Conservation (phyloP, 257 asterid species). For the Przewalskia tangutica region DNA sequence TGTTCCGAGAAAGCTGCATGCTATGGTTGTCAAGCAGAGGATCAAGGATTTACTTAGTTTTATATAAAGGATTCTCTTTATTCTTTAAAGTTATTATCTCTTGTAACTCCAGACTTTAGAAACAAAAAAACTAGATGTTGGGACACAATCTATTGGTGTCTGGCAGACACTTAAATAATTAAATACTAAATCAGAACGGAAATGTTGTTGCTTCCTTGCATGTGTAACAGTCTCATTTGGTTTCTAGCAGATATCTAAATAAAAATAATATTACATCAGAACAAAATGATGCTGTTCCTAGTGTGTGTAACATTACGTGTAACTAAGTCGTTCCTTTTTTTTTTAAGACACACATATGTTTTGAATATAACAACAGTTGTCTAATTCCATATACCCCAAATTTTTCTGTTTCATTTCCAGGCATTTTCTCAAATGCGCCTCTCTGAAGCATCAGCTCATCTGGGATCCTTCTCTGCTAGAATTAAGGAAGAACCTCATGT, state of each 20-base stretch:
- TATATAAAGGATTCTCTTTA: not conserved
- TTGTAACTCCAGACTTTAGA: not conserved
- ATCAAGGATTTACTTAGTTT: not conserved
- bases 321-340: not conserved
- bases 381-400: conserved; percentile 8
- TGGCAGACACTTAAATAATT: not conserved
- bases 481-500: conserved; percentile 74
- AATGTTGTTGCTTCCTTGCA: not conserved
- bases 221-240: not conserved
- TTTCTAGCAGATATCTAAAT: not conserved
- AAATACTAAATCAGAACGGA: not conserved
- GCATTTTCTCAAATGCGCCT: conserved; percentile 99
- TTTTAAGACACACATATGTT: not conserved
- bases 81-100: not conserved
- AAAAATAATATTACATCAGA: not conserved
- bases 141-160: not conserved
- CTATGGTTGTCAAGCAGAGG: not conserved
- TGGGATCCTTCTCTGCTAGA: conserved; percentile 79
- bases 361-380: not conserved
- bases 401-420: conserved; percentile 27
- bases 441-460: conserved; percentile 88
- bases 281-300: not conserved
- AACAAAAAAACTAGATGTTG: not conserved
- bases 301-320: not conserved
- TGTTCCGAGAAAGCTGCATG: not conserved